These are phyloP conservation scores for Pseudogymnoascus sp. DNA, from an alignment of 2,329 filamentous ascomycete species.

Conservation along the genomic window DNA sequence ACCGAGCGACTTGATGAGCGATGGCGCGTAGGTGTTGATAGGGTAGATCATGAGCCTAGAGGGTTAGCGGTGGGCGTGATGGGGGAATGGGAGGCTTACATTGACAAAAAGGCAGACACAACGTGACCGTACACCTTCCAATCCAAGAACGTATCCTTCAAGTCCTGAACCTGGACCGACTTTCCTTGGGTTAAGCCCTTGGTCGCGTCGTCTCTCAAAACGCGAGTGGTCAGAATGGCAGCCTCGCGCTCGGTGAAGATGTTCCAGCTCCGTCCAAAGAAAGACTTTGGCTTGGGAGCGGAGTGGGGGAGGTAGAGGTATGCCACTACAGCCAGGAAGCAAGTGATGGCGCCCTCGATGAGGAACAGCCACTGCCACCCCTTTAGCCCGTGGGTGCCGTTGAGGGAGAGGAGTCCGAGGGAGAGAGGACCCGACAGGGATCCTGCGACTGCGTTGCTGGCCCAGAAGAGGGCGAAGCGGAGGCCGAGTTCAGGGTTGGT, in stretches of 20 bases:
- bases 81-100: not conserved
- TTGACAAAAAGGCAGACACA: conserved; percentile 10
- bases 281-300: conserved; percentile 19
- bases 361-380: conserved; percentile 13
- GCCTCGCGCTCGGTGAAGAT: conserved; percentile 18
- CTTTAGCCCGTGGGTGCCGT: conserved; percentile 7
- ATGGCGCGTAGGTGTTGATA: conserved; percentile 12
- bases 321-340: conserved; percentile 10
- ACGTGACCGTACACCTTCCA: not conserved
- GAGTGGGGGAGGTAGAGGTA: conserved; percentile 22
- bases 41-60: conserved; percentile 10
- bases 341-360: conserved; percentile 9
- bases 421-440: conserved; percentile 1
- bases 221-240: conserved; percentile 10
- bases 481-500: conserved; percentile 21
- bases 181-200: not conserved
- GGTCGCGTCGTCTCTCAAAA: not conserved
- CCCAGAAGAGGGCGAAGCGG: conserved; percentile 11
- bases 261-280: not conserved
- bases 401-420: conserved; percentile 9
- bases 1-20: not conserved
- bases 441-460: conserved; percentile 10
- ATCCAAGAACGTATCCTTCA: conserved; percentile 9
- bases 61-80: not conserved
- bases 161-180: not conserved